Evolutionary conservation across 176 grass and related monocot genomes (phyloP).

Genomic region (Oryza meridionalis): DNA sequence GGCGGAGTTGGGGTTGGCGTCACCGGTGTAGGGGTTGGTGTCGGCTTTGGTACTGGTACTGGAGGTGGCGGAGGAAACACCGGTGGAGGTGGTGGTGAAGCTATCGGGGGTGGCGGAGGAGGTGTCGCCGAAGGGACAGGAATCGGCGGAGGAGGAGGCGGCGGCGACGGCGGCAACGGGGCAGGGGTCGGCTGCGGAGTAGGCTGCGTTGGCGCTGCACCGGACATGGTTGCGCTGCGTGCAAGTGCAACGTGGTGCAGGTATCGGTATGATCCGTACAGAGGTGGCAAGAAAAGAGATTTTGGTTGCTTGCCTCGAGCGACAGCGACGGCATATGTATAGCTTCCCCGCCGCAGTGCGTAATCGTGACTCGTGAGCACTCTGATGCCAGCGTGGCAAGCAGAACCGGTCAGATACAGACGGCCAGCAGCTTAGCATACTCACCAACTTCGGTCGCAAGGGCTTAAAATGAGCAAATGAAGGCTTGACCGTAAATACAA

Average conservation of each 20-base stretch:
- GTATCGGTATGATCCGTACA: too few species aligned
- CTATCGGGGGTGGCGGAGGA: neutral
- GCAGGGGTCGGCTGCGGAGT: neutral
- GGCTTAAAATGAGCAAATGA: too few species aligned
- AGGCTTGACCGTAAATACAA: too few species aligned
- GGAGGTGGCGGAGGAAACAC: conserved; percentile 25
- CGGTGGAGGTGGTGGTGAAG: neutral
- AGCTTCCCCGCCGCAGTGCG: neutral
- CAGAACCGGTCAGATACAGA: neutral
- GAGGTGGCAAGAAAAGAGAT: neutral
- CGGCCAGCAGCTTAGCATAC: too few species aligned
- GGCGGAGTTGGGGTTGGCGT: conserved; percentile 35
- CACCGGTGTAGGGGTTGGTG: neutral
- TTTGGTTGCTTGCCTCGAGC: neutral
- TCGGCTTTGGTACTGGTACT: neutral
- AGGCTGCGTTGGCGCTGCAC: neutral
- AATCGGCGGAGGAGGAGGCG: neutral
- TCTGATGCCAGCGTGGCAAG: neutral
- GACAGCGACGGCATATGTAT: conserved; percentile 20
- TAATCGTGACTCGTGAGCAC: too few species aligned
- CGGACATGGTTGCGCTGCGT: neutral
- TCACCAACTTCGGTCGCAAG: too few species aligned
- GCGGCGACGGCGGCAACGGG: neutral
- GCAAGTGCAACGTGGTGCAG: neutral
- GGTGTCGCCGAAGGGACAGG: neutral